Evolutionary conservation across 345 rosid genomes (phyloP), one percentile per base, ranked within the genome.

Genomic region (Lepidium sativum): DNA sequence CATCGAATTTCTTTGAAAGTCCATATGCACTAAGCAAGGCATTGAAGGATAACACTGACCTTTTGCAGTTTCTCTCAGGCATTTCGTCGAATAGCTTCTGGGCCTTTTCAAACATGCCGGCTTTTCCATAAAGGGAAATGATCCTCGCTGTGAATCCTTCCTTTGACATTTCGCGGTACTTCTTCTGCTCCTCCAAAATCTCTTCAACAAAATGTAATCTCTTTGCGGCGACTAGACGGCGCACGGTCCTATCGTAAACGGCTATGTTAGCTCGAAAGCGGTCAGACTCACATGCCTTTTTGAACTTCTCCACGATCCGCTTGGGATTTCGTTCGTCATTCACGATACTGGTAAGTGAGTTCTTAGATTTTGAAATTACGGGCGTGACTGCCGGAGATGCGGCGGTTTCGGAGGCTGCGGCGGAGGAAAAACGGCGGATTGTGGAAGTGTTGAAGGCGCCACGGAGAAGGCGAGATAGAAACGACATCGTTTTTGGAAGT

Each of bases 11-110:
- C 42, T 79, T 80, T 3, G 89, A 65, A 51, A 74, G 66, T 6
- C 81, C 70, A 58, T 76, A 86, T 3, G 87, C 89, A 6, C 78
- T 79, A 42, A 84, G 65, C n/a, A 91, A 72, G 1, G 87, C 84
- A 60, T 87, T 91, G 70, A 82, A 82, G 6, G 97, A 86, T 57
- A 73, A 45, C 13, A 80, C 80, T 8, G 92, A 80, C 40, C 81
- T 82, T 6, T 69, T 68, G 42, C 90, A 81, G 20, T 79, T 75
- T 15, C 79, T 12, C 0, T 72, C 67, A 1, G 83, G 88, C 92
- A 87, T 85, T 90, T 87, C 90, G 54, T 85, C 92, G 84, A 90
- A 87, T 89, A 87, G 44, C 73, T 80, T 82, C 70, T 70, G 79
- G 1, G 92, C 95, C 9, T 84, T 51, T 18, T 87, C 86, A 43